These are phyloP conservation scores for Papiliotrema nemorosa DNA, from an alignment of 1,284 basidiomycete genomes.

Conservation along the genomic window DNA sequence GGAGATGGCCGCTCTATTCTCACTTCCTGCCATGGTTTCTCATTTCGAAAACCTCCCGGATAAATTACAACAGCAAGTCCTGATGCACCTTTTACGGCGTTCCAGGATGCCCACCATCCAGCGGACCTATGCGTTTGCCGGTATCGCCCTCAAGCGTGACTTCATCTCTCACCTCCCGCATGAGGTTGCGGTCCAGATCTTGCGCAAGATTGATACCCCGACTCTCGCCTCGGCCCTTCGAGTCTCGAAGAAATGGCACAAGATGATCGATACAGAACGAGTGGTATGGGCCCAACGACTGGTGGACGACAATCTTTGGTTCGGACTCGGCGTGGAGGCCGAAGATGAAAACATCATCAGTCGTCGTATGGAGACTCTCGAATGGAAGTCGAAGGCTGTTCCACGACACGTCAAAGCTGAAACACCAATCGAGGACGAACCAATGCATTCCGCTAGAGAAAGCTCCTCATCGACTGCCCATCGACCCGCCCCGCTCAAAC, in stretches of 20 bases:
- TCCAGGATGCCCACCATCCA: constrained; percentile 47
- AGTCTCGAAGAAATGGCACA: constrained; percentile 42
- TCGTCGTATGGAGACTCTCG: constrained; percentile 34
- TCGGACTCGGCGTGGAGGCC: constrained; percentile 44
- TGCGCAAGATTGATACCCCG: constrained; percentile 35
- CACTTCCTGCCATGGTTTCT: constrained; percentile 38
- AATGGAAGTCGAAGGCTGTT: constrained; percentile 12
- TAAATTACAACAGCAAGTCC: constrained; percentile 47
- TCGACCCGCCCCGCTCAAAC: constrained; percentile 38
- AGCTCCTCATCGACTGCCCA: constrained; percentile 9
- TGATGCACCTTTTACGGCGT: constrained; percentile 47
- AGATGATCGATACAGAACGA: constrained; percentile 43
- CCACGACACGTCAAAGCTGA: constrained; percentile 12
- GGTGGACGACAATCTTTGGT: constrained; percentile 38
- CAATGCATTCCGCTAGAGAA: constrained; percentile 19
- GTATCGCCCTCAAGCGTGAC: constrained; percentile 44
- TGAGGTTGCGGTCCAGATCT: constrained; percentile 46
- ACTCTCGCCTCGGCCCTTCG: constrained; percentile 33
- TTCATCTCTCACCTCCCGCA: constrained; percentile 43
- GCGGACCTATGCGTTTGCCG: constrained; percentile 37
- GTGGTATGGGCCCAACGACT: constrained; percentile 42
- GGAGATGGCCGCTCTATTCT: constrained; percentile 44
- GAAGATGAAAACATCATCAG: constrained; percentile 39
- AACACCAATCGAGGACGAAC: constrained; percentile 34
- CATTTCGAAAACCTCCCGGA: constrained; percentile 47